Base-by-base conservation (phyloP, 2,329 filamentous ascomycete species). In the Trichophaea hybrida region DNA sequence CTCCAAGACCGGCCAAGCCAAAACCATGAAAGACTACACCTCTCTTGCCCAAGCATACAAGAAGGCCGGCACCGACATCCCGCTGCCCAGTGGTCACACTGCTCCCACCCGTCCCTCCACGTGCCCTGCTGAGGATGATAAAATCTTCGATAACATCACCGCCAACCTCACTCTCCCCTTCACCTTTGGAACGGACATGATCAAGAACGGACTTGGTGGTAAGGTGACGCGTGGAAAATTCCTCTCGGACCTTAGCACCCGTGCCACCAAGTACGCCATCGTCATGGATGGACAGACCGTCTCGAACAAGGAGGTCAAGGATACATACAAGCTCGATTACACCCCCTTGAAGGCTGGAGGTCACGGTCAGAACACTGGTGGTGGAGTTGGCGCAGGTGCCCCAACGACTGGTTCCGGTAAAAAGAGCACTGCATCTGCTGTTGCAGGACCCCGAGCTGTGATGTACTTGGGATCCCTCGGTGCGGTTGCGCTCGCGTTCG, bases 1-100 rank as follows among this genome's bases (percentile, higher is more conserved):
- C 61, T 71, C 71, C 60, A 74, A 73, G 43, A 58, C 57, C 35
- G 63, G 61, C 12, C 40, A 61, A 59, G 68, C 74, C 33, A 68
- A 71, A 8, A 71, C 78, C 15, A 71, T 73, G 33, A 60, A 63
- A 34, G 77, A 79, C 67, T 79, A 71, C 66, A 63, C 65, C 46
- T 63, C 66, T 33, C 65, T 69, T 13, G 34, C 59, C 32, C 59
- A 68, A 3, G 66, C 66, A 13, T 66, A 68, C 59, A 55, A 37
- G 17, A 55, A 64, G 8, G 63, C 60, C 46, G 43, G 62, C 51
- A 34, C 44, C 6, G 38, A 61, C 5, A 46, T 55, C n/a, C 61
- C 55, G 33, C 60, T 68, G 46, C 67, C 63, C 15, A 58, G 62
- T 37, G 58, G 55, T 37, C 57, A 55, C 60, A 64, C 48, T 58